phyloP scores from a whole-genome alignment of 164 flowering plant species.

The Chimonanthus praecox region DNA sequence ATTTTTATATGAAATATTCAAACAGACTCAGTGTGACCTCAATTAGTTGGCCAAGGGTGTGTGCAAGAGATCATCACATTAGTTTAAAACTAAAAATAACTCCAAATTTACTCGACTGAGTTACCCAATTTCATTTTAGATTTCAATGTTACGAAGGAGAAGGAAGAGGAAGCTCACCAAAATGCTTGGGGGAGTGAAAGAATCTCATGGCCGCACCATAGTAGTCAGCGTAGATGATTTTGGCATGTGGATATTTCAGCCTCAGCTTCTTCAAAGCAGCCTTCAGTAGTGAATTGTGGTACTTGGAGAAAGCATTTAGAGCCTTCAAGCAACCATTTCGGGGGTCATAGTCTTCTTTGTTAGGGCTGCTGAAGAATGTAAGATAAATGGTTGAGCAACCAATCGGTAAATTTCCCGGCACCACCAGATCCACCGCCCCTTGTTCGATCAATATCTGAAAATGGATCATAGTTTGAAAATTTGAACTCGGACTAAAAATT shows the following conservation, averaged over 20 bases:
- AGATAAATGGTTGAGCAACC: conserved; percentile 28
- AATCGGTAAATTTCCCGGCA: conserved; percentile 36
- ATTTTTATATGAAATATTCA: neutral
- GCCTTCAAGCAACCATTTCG: conserved; percentile 30
- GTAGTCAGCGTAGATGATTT: conserved; percentile 42
- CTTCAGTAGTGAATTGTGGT: conserved; percentile 30
- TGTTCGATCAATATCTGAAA: conserved; percentile 29
- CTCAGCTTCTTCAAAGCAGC: conserved; percentile 18
- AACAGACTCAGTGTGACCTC: neutral
- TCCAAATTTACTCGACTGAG: too few relatives aligned
- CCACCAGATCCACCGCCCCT: conserved; percentile 27
- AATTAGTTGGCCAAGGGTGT: neutral
- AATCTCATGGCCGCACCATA: conserved; percentile 34
- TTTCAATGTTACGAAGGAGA: neutral
- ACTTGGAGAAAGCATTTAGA: conserved; percentile 24
- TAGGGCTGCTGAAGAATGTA: conserved; percentile 6
- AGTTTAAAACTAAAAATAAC: too few relatives aligned
- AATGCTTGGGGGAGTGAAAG: conserved; percentile 14
- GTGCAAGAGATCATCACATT: too few relatives aligned
- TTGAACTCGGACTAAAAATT: too few relatives aligned
- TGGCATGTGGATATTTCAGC: conserved; percentile 22
- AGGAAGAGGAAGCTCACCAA: conserved; percentile 19
- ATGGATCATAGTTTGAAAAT: neutral
- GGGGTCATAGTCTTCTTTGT: conserved; percentile 26
- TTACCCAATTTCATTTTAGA: too few relatives aligned